Evolutionary conservation across 805 yeast species (phyloP).

Genomic region (Candida awuae): DNA sequence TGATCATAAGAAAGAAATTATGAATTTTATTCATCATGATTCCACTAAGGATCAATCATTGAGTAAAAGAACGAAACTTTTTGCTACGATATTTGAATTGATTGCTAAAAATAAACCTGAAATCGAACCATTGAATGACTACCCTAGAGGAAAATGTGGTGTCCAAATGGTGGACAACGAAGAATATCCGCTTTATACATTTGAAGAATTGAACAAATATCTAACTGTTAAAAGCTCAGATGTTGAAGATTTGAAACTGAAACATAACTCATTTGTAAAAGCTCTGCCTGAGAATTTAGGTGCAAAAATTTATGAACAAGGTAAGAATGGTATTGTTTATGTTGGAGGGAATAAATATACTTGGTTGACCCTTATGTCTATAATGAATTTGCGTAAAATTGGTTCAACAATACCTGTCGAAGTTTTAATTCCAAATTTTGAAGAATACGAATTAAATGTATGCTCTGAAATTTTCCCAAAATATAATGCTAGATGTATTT

Average conservation of each 20-base stretch:
- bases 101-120: not conserved
- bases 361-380: slow-evolving; percentile 57
- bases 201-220: slow-evolving; percentile 34
- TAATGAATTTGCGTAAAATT: slow-evolving; percentile 50
- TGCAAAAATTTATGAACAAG: slow-evolving; percentile 37
- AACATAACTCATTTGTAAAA: slow-evolving; percentile 39
- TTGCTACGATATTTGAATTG: not conserved
- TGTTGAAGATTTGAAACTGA: slow-evolving; percentile 34
- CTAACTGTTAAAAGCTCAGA: slow-evolving; percentile 39
- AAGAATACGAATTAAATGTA: slow-evolving; percentile 60
- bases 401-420: slow-evolving; percentile 72
- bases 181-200: not conserved
- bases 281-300: slow-evolving; percentile 42
- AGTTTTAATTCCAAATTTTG: slow-evolving; percentile 64
- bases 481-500: slow-evolving; percentile 56
- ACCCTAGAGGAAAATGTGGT: not conserved
- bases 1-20: not conserved
- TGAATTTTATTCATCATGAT: not conserved
- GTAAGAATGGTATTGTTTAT: slow-evolving; percentile 45
- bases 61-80: not conserved
- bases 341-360: slow-evolving; percentile 76
- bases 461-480: slow-evolving; percentile 55
- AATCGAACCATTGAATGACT: not conserved
- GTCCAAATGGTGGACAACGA: not conserved
- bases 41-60: not conserved